phyloP scores from a whole-genome alignment of 2,329 filamentous ascomycete genomes.

The Pseudocercospora macadamiae region DNA sequence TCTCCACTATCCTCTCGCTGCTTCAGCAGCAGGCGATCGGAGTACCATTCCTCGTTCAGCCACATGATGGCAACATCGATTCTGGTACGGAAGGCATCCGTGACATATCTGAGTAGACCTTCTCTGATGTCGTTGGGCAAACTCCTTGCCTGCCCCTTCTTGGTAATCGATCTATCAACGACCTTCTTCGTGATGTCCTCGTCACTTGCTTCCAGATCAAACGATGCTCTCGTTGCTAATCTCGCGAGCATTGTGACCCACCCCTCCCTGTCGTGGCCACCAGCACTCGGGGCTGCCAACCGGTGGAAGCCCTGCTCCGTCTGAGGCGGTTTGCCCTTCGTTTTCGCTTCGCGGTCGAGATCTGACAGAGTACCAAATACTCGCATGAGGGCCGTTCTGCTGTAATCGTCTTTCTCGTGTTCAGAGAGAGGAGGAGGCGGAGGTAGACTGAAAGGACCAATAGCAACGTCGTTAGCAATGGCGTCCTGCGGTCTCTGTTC shows the following conservation, averaged over 20 bases:
- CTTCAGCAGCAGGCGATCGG: conserved; percentile 67
- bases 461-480: conserved; percentile 51
- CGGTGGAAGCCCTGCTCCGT: conserved; percentile 74
- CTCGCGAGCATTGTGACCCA: conserved; percentile 89
- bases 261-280: conserved; percentile 80
- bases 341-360: conserved; percentile 72
- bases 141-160: conserved; percentile 40
- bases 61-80: conserved; percentile 91
- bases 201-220: conserved; percentile 59
- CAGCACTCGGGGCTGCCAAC: conserved; percentile 66
- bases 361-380: conserved; percentile 78
- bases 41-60: conserved; percentile 98
- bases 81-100: conserved; percentile 87
- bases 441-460: conserved; percentile 78
- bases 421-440: conserved; percentile 73
- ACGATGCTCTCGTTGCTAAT: conserved; percentile 76
- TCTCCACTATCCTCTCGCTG: conserved; percentile 21
- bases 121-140: conserved; percentile 76
- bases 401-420: conserved; percentile 72
- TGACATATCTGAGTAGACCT: conserved; percentile 78
- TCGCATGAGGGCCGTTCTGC: conserved; percentile 72
- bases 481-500: conserved; percentile 64
- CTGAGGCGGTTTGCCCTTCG: conserved; percentile 27
- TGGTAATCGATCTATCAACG: conserved; percentile 20
- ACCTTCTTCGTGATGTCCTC: conserved; percentile 38